Evolutionary conservation across 2,329 filamentous ascomycete genomes (phyloP), one percentile per base, ranked within the genome.

Genomic region (Phyllosticta citrichinensis): DNA sequence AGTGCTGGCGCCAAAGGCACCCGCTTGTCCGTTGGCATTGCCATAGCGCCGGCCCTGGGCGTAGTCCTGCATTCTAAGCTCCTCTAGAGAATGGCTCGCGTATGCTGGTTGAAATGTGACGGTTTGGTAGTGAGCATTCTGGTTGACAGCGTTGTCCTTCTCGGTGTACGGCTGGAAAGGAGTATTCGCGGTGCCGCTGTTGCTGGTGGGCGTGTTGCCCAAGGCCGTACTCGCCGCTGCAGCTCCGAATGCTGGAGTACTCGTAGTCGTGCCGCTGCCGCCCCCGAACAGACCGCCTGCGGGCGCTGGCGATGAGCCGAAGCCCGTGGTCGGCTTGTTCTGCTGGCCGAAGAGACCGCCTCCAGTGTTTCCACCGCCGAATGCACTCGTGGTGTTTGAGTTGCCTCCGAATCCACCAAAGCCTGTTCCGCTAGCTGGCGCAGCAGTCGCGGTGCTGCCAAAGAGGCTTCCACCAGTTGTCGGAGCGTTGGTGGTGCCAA

Each of bases 51-150:
- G 86, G 57, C 92, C 92, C 73, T 92, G 88, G 62, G 87, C 83
- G 72, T 99, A 99, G 74, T 99, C 94, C 54, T 85, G 90, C 63
- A 96, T 62, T 64, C 79, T 74, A 66, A 81, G 63, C 65, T 81
- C 79, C 64, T 88, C 94, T n/a, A 89, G 84, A 10, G 93, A 97
- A 79, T 88, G 97, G 72, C 94, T 95, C 73, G 86, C 87, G 77
- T 93, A 95, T 1, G 87, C 83, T 24, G 87, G 85, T 75, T 88
- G 87, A 72, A 93, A 91, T 22, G 87, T 78, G 61, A 95, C 84
- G 66, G 86, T 93, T 73, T 94, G 89, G 73, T 88, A 95, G 3
- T 87, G 81, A 69, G 87, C 76, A 60, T 75, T 80, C n/a, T 76
- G 72, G 19, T 73, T 74, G 65, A 76, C 58, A 5, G 69, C 81